A percentile compares a stretch with the other conserved stretches of the same genome.
These are phyloP conservation scores for Collybia sp. DNA, from an alignment of 768 basidiomycete genomes.

Conservation along the genomic window DNA sequence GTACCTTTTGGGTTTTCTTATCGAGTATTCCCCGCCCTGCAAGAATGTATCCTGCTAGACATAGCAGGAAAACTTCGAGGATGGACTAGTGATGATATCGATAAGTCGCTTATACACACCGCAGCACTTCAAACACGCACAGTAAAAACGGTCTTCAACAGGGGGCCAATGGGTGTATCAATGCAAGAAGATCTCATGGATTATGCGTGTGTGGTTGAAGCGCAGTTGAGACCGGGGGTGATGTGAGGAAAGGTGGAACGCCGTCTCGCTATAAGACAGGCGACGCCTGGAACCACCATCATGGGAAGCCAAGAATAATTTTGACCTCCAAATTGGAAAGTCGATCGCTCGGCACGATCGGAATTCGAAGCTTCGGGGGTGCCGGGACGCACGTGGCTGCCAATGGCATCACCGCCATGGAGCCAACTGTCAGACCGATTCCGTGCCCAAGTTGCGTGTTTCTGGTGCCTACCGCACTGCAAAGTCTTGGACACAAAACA, in stretches of 20 bases:
- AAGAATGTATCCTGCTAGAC: slow-evolving; percentile 79
- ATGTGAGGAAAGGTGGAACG: background rate
- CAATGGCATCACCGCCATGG: background rate
- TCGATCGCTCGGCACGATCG: background rate
- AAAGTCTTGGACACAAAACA: background rate
- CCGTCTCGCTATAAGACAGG: too few species aligned
- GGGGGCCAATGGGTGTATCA: slow-evolving; percentile 31
- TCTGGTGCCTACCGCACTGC: too few species aligned
- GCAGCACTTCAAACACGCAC: slow-evolving; percentile 28
- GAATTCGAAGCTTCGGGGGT: background rate
- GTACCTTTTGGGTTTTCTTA: slow-evolving; percentile 83
- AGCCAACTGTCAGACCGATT: background rate
- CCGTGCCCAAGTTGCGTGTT: too few species aligned
- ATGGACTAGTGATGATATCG: slow-evolving; percentile 56
- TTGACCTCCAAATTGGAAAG: too few species aligned
- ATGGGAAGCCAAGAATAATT: too few species aligned
- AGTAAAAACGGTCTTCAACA: slow-evolving; percentile 55
- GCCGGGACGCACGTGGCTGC: background rate
- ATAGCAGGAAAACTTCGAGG: slow-evolving; percentile 82
- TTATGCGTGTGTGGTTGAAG: background rate
- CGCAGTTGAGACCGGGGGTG: background rate
- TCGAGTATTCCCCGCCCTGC: slow-evolving; percentile 80
- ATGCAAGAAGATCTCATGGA: slow-evolving; percentile 1
- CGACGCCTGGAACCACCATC: too few species aligned
- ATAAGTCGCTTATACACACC: slow-evolving; percentile 1